Conservation (phyloP, 2,329 filamentous ascomycete species). For the Thelonectria discophora region DNA sequence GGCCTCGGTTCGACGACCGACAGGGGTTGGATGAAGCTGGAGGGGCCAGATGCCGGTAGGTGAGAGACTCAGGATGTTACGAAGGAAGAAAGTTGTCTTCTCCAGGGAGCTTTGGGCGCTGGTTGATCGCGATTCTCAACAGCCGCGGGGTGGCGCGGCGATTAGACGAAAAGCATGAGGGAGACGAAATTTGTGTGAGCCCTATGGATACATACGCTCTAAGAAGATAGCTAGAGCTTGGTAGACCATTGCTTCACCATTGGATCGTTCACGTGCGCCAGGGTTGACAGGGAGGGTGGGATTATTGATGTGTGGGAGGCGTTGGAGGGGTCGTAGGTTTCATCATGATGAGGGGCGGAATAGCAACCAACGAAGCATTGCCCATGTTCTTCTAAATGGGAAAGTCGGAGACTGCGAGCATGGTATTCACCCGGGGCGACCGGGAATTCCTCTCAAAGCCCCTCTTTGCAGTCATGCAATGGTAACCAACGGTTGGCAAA, state of each 20-base stretch:
- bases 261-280: constrained; percentile 17
- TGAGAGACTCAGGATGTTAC: neutral
- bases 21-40: neutral
- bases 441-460: constrained; percentile 10
- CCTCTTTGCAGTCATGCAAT: neutral
- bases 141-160: constrained; percentile 13
- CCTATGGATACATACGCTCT: neutral
- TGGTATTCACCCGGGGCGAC: constrained; percentile 1
- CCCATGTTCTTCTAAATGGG: constrained; percentile 7
- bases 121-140: constrained; percentile 11
- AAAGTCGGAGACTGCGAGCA: constrained; percentile 13
- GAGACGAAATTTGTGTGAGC: neutral
- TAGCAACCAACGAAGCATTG: constrained; percentile 6
- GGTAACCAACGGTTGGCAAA: neutral
- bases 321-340: constrained; percentile 16
- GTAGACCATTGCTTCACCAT: neutral
- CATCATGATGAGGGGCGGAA: constrained; percentile 15
- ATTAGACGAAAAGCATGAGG: neutral
- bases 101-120: constrained; percentile 7
- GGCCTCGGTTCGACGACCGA: constrained; percentile 8
- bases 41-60: neutral
- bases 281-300: constrained; percentile 12
- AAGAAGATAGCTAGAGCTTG: constrained; percentile 2
- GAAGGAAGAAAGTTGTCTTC: neutral
- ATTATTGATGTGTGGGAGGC: constrained; percentile 12